A percentile compares a stretch with the other conserved stretches of the same genome.
phyloP scores from a whole-genome alignment of 2,329 filamentous ascomycete species.

The Ambrosiella xylebori region DNA sequence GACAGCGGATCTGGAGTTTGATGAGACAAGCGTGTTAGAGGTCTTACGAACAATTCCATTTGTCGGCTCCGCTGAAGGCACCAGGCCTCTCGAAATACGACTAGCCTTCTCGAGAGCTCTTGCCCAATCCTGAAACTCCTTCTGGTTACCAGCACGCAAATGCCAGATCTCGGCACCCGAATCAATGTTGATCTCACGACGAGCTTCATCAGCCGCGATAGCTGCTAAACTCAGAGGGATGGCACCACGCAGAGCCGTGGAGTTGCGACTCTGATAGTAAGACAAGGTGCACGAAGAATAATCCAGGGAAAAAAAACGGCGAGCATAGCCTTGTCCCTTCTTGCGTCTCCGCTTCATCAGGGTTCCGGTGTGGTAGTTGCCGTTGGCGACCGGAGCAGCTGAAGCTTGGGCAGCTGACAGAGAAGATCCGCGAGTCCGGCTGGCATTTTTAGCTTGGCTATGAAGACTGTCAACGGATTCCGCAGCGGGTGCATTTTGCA shows the following conservation, averaged over 20 bases:
- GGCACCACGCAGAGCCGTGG: conserved; percentile 76
- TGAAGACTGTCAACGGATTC: conserved; percentile 45
- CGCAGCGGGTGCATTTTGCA: conserved; percentile 27
- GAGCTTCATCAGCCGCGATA: conserved; percentile 73
- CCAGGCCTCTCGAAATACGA: conserved; percentile 40
- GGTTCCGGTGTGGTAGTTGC: conserved; percentile 63
- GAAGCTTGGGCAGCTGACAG: conserved; percentile 21
- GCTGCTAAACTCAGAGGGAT: conserved; percentile 85
- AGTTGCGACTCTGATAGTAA: conserved; percentile 90
- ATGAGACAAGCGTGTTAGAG: conserved; percentile 2
- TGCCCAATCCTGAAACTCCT: conserved; percentile 80
- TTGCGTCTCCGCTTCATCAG: conserved; percentile 83
- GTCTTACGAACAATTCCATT: conserved; percentile 14
- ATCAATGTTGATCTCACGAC: conserved; percentile 86
- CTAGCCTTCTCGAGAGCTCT: conserved; percentile 70
- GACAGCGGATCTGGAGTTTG: conserved; percentile 16
- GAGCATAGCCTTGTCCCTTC: conserved; percentile 81
- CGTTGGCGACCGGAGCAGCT: conserved; percentile 14
- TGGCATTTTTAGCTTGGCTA: conserved; percentile 26
- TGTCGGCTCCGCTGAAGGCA: conserved; percentile 17
- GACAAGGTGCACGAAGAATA: conserved; percentile 87
- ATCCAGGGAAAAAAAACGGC: conserved; percentile 89
- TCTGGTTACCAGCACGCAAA: conserved; percentile 61
- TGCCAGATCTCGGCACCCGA: conserved; percentile 97
- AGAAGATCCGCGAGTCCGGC: conserved; percentile 28